A percentile compares a stretch with the other conserved stretches of the same genome.
phyloP scores from a whole-genome alignment of 2,329 filamentous ascomycete species.

The Mycosphaerelloides madeirae region DNA sequence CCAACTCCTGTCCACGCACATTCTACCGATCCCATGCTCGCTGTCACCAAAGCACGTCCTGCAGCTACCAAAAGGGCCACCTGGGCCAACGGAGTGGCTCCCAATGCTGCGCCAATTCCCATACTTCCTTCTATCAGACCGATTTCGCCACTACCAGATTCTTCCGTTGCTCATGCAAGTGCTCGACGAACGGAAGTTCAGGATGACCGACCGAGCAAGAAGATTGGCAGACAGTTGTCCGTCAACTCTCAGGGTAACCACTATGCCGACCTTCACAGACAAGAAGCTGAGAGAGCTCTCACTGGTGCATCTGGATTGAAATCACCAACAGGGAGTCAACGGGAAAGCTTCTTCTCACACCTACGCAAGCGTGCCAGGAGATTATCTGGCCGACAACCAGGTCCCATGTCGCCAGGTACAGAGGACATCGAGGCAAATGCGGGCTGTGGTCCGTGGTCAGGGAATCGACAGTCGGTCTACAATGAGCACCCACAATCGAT shows the following conservation, averaged over 20 bases:
- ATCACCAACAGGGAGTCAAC: conserved; percentile 73
- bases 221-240: conserved; percentile 90
- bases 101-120: conserved; percentile 79
- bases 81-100: conserved; percentile 72
- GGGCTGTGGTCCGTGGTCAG: conserved; percentile 80
- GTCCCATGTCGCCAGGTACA: conserved; percentile 68
- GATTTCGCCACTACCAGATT: conserved; percentile 92
- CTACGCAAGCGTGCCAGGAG: conserved; percentile 86
- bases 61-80: conserved; percentile 76
- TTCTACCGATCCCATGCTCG: conserved; percentile 38
- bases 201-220: conserved; percentile 68
- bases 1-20: conserved; percentile 42
- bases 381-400: conserved; percentile 85
- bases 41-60: conserved; percentile 51
- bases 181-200: conserved; percentile 48
- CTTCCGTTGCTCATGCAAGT: conserved; percentile 83
- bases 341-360: conserved; percentile 98
- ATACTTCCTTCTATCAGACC: conserved; percentile 92
- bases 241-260: conserved; percentile 89
- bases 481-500: conserved; percentile 48
- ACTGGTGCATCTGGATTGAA: conserved; percentile 73
- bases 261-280: conserved; percentile 82
- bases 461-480: conserved; percentile 66
- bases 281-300: conserved; percentile 84
- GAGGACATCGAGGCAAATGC: conserved; percentile 92